Evolutionary conservation across 768 basidiomycete species (phyloP).

Genomic region (Mycena rebaudengoi): DNA sequence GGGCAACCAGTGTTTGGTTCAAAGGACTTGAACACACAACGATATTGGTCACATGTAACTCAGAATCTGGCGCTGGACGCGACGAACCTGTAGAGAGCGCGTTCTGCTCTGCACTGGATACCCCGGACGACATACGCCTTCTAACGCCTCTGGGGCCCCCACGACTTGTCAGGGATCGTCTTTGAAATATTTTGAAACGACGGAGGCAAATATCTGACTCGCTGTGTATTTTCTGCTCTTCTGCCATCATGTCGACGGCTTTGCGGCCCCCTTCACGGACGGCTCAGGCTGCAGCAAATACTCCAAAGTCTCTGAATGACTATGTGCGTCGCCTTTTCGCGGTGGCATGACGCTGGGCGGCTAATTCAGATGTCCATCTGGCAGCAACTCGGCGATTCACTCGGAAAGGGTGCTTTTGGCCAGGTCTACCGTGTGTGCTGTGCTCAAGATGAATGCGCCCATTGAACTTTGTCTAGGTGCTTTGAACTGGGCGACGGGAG

Average conservation of each 20-base stretch:
- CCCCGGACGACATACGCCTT: background rate
- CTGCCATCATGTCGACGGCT: constrained; percentile 32
- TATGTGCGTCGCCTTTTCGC: constrained; percentile 53
- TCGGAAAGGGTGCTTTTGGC: constrained; percentile 98
- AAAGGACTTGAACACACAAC: no score
- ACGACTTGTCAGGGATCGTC: background rate
- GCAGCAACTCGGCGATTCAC: constrained; percentile 94
- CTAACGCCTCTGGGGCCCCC: background rate
- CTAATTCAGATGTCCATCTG: background rate
- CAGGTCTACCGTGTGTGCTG: constrained; percentile 88
- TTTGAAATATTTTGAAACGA: constrained; percentile 24
- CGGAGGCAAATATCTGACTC: constrained; percentile 25
- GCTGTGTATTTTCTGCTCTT: constrained; percentile 47
- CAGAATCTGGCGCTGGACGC: constrained; percentile 21
- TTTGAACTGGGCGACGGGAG: constrained; percentile 95
- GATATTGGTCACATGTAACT: background rate
- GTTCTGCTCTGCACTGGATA: background rate
- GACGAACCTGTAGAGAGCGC: constrained; percentile 15
- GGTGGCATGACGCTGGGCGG: constrained; percentile 2
- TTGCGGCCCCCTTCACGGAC: constrained; percentile 22
- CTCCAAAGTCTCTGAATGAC: constrained; percentile 69
- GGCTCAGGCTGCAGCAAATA: constrained; percentile 47
- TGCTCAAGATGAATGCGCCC: background rate
- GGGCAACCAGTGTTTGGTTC: no score
- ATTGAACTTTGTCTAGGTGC: constrained; percentile 60